phyloP scores from a whole-genome alignment of 2,329 filamentous ascomycete species.

The Escovopsis sp. region DNA sequence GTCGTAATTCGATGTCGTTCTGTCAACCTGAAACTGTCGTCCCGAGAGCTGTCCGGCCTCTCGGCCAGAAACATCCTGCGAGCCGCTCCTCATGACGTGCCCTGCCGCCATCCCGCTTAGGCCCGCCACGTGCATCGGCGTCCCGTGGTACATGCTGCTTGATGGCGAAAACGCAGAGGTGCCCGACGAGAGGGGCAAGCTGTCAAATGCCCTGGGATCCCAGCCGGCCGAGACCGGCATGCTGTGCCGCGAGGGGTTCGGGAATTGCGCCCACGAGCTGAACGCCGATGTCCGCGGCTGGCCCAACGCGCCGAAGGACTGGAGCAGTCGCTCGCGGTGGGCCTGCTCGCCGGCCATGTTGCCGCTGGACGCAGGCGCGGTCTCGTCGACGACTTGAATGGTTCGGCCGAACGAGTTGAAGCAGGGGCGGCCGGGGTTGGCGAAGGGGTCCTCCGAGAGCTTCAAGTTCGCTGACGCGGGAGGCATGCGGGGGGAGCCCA shows the following conservation, averaged over 20 bases:
- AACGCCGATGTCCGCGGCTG: constrained; percentile 17
- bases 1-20: constrained; percentile 21
- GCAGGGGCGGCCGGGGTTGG: constrained; percentile 12
- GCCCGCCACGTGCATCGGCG: constrained; percentile 19
- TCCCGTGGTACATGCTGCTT: constrained; percentile 37
- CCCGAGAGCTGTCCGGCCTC: too few relatives aligned
- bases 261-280: constrained; percentile 16
- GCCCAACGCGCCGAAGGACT: constrained; percentile 17
- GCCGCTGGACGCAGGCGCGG: constrained; percentile 2
- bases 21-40: constrained; percentile 16
- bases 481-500: constrained; percentile 2
- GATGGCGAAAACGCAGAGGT: constrained; percentile 29
- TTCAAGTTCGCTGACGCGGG: not conserved
- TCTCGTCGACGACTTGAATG: not conserved
- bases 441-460: constrained; percentile 18
- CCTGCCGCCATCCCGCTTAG: constrained; percentile 8
- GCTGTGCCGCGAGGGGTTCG: constrained; percentile 7
- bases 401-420: constrained; percentile 2
- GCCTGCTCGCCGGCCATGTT: constrained; percentile 11
- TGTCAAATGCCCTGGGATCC: constrained; percentile 5
- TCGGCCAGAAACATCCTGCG: constrained; percentile 6
- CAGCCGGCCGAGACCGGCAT: constrained; percentile 10
- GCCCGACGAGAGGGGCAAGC: constrained; percentile 14
- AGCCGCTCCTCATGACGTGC: constrained; percentile 6
- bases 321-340: constrained; percentile 21